Evolutionary conservation across 176 grass and related monocot species (phyloP).

Genomic region (Oropetium thomaeum): DNA sequence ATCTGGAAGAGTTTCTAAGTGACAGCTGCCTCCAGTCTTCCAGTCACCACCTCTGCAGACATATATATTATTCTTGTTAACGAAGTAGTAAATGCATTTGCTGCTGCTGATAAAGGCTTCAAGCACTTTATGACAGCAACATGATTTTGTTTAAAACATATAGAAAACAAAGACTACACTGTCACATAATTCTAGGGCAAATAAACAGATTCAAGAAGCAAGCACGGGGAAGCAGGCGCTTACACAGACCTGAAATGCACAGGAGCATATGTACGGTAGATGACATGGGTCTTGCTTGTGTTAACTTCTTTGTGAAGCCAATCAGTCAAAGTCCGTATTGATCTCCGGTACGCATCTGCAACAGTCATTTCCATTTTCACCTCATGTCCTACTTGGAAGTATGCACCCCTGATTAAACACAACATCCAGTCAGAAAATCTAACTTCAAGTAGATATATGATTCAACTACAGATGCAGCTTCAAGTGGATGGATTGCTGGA

Average conservation of each 20-base stretch:
- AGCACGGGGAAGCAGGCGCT: not conserved
- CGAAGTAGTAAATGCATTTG: not conserved
- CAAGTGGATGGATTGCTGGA: not conserved
- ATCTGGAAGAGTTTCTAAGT: conserved; percentile 72
- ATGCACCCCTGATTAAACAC: conserved; percentile 54
- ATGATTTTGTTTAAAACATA: not conserved
- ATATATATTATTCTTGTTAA: not conserved
- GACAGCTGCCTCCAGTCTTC: conserved; percentile 75
- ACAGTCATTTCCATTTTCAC: conserved; percentile 91
- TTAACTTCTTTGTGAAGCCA: conserved; percentile 84
- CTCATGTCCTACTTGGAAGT: conserved; percentile 74
- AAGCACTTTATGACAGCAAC: not conserved
- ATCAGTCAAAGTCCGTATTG: conserved; percentile 62
- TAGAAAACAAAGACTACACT: not conserved
- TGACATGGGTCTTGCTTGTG: conserved; percentile 75
- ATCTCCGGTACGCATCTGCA: conserved; percentile 56
- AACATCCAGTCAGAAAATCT: conserved; percentile 9
- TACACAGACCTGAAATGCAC: conserved; percentile 93
- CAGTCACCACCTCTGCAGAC: conserved; percentile 65
- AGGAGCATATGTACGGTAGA: conserved; percentile 88
- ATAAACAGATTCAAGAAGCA: not conserved
- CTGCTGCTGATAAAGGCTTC: not conserved
- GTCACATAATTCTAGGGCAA: conserved; percentile 20
- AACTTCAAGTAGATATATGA: not conserved
- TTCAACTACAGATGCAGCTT: not conserved